A percentile compares a stretch with the other conserved stretches of the same genome.
These are phyloP conservation scores for Macadamia integrifolia DNA, from an alignment of 164 flowering plant species.

Conservation along the genomic window DNA sequence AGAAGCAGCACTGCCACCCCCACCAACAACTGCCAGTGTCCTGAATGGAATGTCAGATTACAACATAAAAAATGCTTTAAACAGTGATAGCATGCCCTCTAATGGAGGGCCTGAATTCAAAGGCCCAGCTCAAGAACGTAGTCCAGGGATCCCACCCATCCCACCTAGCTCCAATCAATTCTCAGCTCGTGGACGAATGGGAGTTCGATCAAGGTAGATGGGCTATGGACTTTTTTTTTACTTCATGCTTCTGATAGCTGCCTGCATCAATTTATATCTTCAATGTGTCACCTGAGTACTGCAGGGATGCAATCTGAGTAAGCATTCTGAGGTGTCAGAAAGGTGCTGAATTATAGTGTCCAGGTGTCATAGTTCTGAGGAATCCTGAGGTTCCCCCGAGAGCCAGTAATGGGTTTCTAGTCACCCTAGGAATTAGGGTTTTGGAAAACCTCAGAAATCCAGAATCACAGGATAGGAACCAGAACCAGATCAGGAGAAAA, in stretches of 20 bases:
- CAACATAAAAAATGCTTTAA: conserved; percentile 33
- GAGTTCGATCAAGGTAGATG: conserved; percentile 68
- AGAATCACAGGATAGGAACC: too few relatives aligned
- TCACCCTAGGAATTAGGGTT: too few relatives aligned
- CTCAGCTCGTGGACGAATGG: conserved; percentile 68
- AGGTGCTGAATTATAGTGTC: too few relatives aligned
- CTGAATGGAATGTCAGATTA: conserved; percentile 47
- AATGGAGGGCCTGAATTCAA: conserved; percentile 29
- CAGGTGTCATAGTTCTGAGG: too few relatives aligned
- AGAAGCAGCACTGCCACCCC: conserved; percentile 65
- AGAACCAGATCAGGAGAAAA: too few relatives aligned
- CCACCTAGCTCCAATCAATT: conserved; percentile 64
- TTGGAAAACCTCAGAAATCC: too few relatives aligned
- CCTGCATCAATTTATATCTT: neutral
- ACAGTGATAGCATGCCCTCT: conserved; percentile 26
- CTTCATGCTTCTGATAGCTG: neutral
- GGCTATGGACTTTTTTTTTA: conserved; percentile 1
- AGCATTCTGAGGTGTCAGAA: too few relatives aligned
- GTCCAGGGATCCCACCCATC: conserved; percentile 60
- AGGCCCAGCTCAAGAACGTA: conserved; percentile 27
- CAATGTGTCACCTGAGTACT: too few relatives aligned
- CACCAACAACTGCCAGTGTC: conserved; percentile 53
- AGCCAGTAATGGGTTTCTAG: too few relatives aligned
- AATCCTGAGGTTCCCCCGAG: too few relatives aligned
- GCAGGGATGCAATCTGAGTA: too few relatives aligned